phyloP scores from a whole-genome alignment of 352 stramenopile species.

The Globisporangium sylvaticum region DNA sequence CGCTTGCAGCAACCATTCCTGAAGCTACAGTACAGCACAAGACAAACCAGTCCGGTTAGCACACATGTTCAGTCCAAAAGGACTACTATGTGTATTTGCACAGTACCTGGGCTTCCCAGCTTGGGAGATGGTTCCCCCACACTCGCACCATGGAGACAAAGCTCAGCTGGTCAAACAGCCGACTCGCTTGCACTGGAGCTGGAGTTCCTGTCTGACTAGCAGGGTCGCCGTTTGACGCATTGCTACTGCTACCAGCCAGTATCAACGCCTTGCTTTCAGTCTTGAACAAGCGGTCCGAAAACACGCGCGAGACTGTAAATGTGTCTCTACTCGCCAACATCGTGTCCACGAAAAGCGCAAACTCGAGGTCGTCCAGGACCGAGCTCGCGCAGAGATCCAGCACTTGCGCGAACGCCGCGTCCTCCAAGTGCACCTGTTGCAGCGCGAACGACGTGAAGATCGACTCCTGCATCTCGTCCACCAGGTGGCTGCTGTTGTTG shows the following conservation, averaged over 20 bases:
- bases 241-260: not conserved
- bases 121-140: conserved; percentile 41
- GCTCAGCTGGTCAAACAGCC: conserved; percentile 28
- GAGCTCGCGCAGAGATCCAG: conserved; percentile 28
- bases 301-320: not conserved
- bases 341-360: conserved; percentile 14
- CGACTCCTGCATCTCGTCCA: conserved; percentile 29
- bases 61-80: not conserved
- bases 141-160: conserved; percentile 23
- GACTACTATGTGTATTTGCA: too few species aligned
- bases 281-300: conserved; percentile 5
- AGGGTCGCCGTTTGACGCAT: not conserved
- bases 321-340: conserved; percentile 5
- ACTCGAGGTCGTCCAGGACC: conserved; percentile 24
- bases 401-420: conserved; percentile 14
- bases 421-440: conserved; percentile 16
- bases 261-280: not conserved
- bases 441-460: conserved; percentile 19
- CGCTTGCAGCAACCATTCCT: conserved; percentile 35
- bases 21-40: conserved; percentile 16
- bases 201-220: not conserved
- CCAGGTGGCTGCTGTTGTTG: conserved; percentile 14
- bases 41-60: not conserved
- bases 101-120: conserved; percentile 24
- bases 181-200: not conserved